These are phyloP conservation scores for Pseudozyma sp. DNA, from an alignment of 1,284 basidiomycete species.

Conservation along the genomic window DNA sequence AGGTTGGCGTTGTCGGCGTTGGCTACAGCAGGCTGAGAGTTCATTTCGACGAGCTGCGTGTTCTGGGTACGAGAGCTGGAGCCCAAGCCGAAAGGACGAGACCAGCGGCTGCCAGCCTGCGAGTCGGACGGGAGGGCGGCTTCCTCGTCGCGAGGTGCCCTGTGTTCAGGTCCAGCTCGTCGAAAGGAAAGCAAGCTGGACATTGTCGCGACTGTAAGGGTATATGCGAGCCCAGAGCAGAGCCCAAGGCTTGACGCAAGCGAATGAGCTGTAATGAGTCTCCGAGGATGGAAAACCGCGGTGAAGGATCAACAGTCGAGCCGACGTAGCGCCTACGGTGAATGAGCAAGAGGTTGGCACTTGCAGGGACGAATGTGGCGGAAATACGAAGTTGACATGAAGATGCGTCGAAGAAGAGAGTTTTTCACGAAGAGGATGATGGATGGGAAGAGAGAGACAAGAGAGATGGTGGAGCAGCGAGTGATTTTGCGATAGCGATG, in stretches of 20 bases:
- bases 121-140: conserved; percentile 15
- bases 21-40: conserved; percentile 4
- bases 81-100: conserved; percentile 18
- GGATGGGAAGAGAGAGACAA: no score
- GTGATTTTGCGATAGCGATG: no score
- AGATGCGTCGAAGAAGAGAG: no score
- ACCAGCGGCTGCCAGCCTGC: conserved; percentile 14
- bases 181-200: conserved; percentile 33
- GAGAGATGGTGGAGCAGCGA: neutral
- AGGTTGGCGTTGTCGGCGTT: conserved; percentile 4
- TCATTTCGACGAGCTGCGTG: conserved; percentile 25
- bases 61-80: conserved; percentile 11
- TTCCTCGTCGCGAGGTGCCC: conserved; percentile 26
- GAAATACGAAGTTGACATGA: no score
- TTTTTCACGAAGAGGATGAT: no score
- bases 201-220: conserved; percentile 1
- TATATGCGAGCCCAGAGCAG: neutral
- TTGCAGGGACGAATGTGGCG: neutral
- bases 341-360: neutral
- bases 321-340: neutral
- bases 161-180: conserved; percentile 22
- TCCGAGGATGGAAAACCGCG: neutral
- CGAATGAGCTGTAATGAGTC: no score
- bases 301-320: neutral
- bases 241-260: no score